Base-by-base conservation (phyloP, 768 basidiomycete species). In the Lentinula raphanica region DNA sequence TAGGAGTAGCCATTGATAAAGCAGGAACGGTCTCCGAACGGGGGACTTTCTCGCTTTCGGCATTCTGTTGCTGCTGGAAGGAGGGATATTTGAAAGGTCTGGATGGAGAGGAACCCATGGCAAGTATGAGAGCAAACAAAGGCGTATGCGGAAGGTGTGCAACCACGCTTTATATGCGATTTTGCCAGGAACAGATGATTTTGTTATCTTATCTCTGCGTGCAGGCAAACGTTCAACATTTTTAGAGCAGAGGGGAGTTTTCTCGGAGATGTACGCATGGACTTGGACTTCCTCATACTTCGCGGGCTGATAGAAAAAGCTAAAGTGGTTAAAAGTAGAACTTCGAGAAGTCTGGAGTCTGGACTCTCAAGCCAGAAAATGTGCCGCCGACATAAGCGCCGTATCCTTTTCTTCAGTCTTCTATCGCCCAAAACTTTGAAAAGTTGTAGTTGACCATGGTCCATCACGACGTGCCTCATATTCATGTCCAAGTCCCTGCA, bases 1-100 rank as follows among this genome's bases (percentile, higher is more conserved):
- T 60, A 0, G 85, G 79, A 13, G 28, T 39, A 5, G 64, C 60
- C 44, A 76, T 55, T 15, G 67, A 65, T 49, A 78, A 70, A 2
- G 72, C 60, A 11, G 71, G 67, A 19, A 76, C 62, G n/a, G 21
- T 53, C 36, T 53, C 35, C 27, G 32, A n/a, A 40, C 19, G n/a
- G 25, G 51, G 6, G 2, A 6, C 6, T 25, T 51, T 51, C 51
- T 38, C 51, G 51, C 25, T 39, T 32, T 53, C 36, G 11, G 15
- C 23, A 28, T 21, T 9, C 5, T 35, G 29, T 19, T 27, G 19
- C 19, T 44, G 42, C 23, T 12, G 31, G 11, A 19, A 5, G 15
- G 49, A 23, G 21, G 36, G 3, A 12, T 35, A 12, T 11, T 21
- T 53, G 36, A 38, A 4, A 9, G 35, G 35, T 39, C 40, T 53